Conservation (phyloP, 495 filamentous ascomycete species). For the Tetracladium setigerum region DNA sequence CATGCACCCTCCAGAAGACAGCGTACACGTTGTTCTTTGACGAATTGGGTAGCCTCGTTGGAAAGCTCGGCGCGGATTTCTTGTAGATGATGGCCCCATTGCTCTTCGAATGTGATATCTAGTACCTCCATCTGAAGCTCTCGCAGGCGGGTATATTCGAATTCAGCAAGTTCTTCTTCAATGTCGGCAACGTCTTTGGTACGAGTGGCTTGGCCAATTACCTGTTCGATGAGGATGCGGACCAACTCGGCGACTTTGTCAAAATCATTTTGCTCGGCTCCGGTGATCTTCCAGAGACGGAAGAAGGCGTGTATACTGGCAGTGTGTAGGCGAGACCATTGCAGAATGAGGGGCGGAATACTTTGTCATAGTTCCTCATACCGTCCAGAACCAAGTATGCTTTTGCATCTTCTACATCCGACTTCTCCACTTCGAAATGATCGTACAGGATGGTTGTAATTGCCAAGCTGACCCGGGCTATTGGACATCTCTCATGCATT, state of each 20-base stretch:
- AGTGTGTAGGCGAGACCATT: conserved; percentile 94
- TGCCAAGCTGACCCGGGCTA: conserved; percentile 80
- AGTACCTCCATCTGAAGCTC: conserved; percentile 93
- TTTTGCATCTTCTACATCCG: conserved; percentile 73
- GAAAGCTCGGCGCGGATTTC: conserved; percentile 92
- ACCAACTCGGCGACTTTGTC: conserved; percentile 86
- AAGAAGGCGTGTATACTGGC: conserved; percentile 85
- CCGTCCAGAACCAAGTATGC: conserved; percentile 68
- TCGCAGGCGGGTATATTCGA: conserved; percentile 67
- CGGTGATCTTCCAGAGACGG: conserved; percentile 84
- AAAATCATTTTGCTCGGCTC: conserved; percentile 78
- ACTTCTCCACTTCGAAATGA: conserved; percentile 89
- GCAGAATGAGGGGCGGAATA: conserved; percentile 81
- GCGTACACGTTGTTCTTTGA: conserved; percentile 94
- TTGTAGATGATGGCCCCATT: conserved; percentile 81
- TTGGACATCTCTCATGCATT: conserved; percentile 68
- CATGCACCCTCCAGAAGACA: conserved; percentile 84
- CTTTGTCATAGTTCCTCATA: conserved; percentile 68
- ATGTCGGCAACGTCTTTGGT: conserved; percentile 83
- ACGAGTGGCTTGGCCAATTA: conserved; percentile 75
- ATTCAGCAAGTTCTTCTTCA: conserved; percentile 80
- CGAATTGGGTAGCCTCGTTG: conserved; percentile 87
- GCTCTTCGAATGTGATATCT: conserved; percentile 85
- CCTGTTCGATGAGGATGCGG: conserved; percentile 83
- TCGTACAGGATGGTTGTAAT: conserved; percentile 87